Conservation (phyloP, 1,139 yeast species). For the Geotrichum candidum region DNA sequence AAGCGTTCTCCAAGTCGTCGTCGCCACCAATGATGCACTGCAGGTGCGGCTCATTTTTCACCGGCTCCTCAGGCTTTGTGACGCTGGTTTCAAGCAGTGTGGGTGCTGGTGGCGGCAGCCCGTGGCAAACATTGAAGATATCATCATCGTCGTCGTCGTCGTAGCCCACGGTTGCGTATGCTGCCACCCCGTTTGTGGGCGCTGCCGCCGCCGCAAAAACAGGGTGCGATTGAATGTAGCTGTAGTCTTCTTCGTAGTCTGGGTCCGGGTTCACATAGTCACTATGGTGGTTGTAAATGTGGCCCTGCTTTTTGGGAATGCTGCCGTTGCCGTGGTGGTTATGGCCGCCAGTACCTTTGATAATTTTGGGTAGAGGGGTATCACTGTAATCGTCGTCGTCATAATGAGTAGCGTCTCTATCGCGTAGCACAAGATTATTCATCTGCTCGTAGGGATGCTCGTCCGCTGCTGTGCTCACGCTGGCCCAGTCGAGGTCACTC, state of each 20-base stretch:
- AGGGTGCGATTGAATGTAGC: conserved; percentile 14
- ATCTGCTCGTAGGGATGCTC: conserved; percentile 1
- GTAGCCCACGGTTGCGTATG: neutral
- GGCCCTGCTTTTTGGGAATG: neutral
- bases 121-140: conserved; percentile 17
- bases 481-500: conserved; percentile 13
- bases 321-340: neutral
- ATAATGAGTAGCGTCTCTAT: neutral
- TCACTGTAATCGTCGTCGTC: neutral
- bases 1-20: conserved; percentile 15
- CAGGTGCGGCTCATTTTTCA: conserved; percentile 4
- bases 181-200: neutral
- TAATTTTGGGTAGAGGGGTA: neutral
- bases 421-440: neutral
- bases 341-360: neutral
- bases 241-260: conserved; percentile 15
- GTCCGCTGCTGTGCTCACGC: conserved; percentile 1
- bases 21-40: conserved; percentile 15
- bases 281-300: conserved; percentile 12
- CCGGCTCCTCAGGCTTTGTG: neutral
- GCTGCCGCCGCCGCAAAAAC: conserved; percentile 4
- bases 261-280: conserved; percentile 11
- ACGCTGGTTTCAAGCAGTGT: neutral
- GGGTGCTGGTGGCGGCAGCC: conserved; percentile 9
- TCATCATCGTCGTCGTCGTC: conserved; percentile 15